Evolutionary conservation across 192 early-diverging fungal species (phyloP).

Genomic region (Thamnidium elegans): DNA sequence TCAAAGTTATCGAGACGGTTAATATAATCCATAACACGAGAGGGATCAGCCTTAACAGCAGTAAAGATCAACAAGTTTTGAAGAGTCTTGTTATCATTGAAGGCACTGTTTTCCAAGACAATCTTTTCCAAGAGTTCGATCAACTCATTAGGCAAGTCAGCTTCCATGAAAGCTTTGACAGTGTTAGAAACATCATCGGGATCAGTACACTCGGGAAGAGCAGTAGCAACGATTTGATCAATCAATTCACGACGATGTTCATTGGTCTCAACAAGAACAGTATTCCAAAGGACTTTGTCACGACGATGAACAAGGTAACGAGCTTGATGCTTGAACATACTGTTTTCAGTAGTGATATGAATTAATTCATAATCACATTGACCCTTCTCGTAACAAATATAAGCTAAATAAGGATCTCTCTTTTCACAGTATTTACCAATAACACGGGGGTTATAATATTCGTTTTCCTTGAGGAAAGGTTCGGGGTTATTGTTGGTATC

Average conservation of each 20-base stretch:
- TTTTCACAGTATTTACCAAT: slow-evolving; percentile 99
- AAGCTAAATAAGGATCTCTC: slow-evolving; percentile 95
- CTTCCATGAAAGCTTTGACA: slow-evolving; percentile 98
- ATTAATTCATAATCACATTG: slow-evolving; percentile 94
- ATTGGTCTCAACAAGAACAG: slow-evolving; percentile 77
- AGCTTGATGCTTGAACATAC: slow-evolving; percentile 99
- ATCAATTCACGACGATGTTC: slow-evolving; percentile 84
- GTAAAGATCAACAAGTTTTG: slow-evolving; percentile 98
- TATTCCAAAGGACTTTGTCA: slow-evolving; percentile 80
- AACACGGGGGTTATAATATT: slow-evolving; percentile 85
- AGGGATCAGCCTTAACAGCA: slow-evolving; percentile 91
- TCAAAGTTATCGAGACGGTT: slow-evolving; percentile 95
- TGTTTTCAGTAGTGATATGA: slow-evolving; percentile 95
- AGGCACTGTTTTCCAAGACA: slow-evolving; percentile 87
- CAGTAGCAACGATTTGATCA: slow-evolving; percentile 91
- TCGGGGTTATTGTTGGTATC: slow-evolving; percentile 99
- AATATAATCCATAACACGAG: slow-evolving; percentile 94
- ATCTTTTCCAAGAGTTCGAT: slow-evolving; percentile 97
- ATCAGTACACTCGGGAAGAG: slow-evolving; percentile 90
- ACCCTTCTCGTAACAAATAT: slow-evolving; percentile 90
- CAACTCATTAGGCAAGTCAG: slow-evolving; percentile 92
- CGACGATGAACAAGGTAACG: slow-evolving; percentile 92
- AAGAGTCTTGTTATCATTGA: slow-evolving; percentile 93
- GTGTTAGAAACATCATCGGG: slow-evolving; percentile 97
- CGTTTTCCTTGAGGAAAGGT: slow-evolving; percentile 86